Evolutionary conservation across 352 stramenopile genomes (phyloP).

Genomic region (Aphanomyces cochlioides): DNA sequence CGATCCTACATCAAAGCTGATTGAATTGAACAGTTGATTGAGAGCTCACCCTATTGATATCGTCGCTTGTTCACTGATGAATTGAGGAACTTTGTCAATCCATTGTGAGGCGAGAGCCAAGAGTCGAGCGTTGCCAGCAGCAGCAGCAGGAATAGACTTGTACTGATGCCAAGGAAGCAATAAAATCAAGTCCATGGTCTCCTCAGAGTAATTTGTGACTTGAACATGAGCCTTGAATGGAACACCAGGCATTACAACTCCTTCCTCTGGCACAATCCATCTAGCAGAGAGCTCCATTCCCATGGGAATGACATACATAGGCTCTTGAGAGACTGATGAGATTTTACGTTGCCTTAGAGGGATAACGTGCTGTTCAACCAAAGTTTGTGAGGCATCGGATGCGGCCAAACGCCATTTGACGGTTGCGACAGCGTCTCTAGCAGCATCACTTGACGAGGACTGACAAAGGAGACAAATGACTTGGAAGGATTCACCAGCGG

Average conservation of each 20-base stretch:
- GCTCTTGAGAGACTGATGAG: not conserved
- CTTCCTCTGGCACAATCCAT: not conserved
- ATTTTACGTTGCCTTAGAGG: no score
- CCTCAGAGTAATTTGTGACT: slow-evolving; percentile 13
- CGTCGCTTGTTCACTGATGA: not conserved
- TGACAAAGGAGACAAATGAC: not conserved
- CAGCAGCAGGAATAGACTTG: not conserved
- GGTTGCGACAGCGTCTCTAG: not conserved
- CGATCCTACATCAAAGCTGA: not conserved
- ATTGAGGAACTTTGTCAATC: not conserved
- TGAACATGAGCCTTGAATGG: not conserved
- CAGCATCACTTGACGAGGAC: not conserved
- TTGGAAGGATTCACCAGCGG: not conserved
- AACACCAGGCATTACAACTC: not conserved
- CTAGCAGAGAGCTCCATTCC: not conserved
- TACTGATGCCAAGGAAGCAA: slow-evolving; percentile 4
- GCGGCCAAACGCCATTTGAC: not conserved
- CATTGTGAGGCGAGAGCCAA: slow-evolving; percentile 15
- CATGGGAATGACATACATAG: not conserved
- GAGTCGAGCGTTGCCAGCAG: not conserved
- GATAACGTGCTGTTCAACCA: no score
- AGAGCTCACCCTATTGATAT: slow-evolving; percentile 2
- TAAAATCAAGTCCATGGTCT: not conserved
- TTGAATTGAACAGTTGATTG: not conserved
- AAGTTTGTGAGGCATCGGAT: no score